Evolutionary conservation across 176 grass and related monocot species (phyloP).

Genomic region (Eleusine coracana): DNA sequence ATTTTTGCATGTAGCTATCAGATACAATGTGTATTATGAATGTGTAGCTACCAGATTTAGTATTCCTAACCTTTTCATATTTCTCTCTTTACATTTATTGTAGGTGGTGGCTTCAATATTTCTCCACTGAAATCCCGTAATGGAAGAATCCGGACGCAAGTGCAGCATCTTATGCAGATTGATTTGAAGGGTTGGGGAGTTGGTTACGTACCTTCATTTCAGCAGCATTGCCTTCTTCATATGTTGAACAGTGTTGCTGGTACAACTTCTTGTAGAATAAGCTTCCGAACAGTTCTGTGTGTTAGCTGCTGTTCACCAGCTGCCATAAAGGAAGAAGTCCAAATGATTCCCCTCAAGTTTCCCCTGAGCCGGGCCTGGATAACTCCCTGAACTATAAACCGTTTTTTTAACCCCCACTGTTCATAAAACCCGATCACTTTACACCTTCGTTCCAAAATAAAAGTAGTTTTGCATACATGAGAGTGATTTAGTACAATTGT

Average conservation of each 20-base stretch:
- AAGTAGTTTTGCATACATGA: no score
- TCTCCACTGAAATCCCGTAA: conserved; percentile 85
- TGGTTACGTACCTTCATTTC: conserved; percentile 85
- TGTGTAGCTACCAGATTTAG: conserved; percentile 19
- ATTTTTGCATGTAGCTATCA: not conserved
- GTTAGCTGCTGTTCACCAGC: not conserved
- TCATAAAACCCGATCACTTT: no score
- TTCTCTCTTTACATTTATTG: conserved; percentile 30
- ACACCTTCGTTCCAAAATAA: no score
- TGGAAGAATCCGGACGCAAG: conserved; percentile 85
- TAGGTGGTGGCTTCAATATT: conserved; percentile 95
- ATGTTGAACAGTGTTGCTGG: conserved; percentile 98
- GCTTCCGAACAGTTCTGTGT: conserved; percentile 6
- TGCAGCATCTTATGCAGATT: conserved; percentile 98
- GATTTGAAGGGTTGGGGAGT: conserved; percentile 95
- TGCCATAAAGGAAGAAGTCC: no score
- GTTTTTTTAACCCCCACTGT: no score
- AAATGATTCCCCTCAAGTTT: no score
- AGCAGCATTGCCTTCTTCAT: conserved; percentile 94
- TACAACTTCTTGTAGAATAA: conserved; percentile 39
- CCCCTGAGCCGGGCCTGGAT: no score
- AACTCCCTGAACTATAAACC: no score
- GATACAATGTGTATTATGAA: not conserved
- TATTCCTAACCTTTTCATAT: not conserved
- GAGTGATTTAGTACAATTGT: no score